Base-by-base conservation (phyloP, 1,284 basidiomycete species). In the Boletus holoroseus region DNA sequence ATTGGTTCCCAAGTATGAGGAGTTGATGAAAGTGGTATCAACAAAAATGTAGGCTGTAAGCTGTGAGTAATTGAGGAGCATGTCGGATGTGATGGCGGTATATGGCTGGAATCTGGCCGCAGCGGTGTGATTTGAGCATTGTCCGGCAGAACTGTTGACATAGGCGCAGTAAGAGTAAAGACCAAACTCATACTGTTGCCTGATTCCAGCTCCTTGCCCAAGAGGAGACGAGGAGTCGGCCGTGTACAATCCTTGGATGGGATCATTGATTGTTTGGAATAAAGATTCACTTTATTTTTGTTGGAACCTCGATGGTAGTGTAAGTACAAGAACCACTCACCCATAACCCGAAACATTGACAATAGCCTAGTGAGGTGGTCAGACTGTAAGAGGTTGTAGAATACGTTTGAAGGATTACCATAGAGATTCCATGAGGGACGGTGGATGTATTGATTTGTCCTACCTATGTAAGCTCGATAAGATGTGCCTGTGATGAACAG, bases 91-190 rank as follows among this genome's bases (percentile, higher is more conserved):
- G 51, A 89, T 74, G 40, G 73, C 73, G 31, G 75, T 70, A 62
- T 77, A 85, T 16, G 87, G 88, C 47, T 74, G 68, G 62, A 83
- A 87, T 53, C 72, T 73, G 57, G 73, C 71, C 30, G 78, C 85
- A 34, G 76, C 68, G 30, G 81, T 78, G 40, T 73, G 67, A 61
- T 82, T 84, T 37, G 82, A 78, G 66, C 88, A 90, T 44, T 69
- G 75, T 31, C 88, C 88, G 27, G 72, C 71, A 22, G 75, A 75
- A 35, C 68, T 67, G 55, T 82, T 77, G 59, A 84, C 69, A 61
- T 82, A 89, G 59, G 75, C 87, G 58, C 87, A 90, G 63, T 86
- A 79, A 18, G 81, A 80, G 70, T 91, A 91, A 35, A 91, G 72
- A 20, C 88, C 88, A 58, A 85, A 91, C 52, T 80, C 71, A 70